Evolutionary conservation across 805 yeast species (phyloP).

Genomic region (Teunomyces pallodes): DNA sequence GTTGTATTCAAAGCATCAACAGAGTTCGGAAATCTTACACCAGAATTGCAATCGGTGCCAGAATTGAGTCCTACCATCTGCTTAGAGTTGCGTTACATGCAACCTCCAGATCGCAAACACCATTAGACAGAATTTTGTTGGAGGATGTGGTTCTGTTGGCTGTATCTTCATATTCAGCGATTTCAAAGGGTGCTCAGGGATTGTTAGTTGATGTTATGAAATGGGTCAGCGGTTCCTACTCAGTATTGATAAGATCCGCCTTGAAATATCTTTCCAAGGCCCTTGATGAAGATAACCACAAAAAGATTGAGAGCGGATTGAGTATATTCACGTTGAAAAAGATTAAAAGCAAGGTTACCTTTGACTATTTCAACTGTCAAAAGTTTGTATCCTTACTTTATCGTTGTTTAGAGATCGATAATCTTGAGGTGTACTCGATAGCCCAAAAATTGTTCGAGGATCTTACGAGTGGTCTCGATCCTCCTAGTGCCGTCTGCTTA

Average conservation of each 20-base stretch:
- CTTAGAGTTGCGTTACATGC: conserved; percentile 70
- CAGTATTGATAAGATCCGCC: conserved; percentile 49
- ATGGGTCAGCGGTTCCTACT: conserved; percentile 65
- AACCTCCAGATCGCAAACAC: conserved; percentile 68
- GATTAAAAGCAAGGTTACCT: conserved; percentile 55
- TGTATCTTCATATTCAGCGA: conserved; percentile 66
- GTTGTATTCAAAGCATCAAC: conserved; percentile 59
- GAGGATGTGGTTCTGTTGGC: conserved; percentile 63
- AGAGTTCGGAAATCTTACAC: conserved; percentile 70
- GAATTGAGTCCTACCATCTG: conserved; percentile 71
- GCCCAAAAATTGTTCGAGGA: conserved; percentile 53
- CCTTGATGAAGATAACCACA: conserved; percentile 39
- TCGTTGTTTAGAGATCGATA: conserved; percentile 55
- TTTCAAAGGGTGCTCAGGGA: conserved; percentile 67
- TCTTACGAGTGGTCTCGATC: conserved; percentile 23
- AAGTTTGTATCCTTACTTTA: conserved; percentile 49
- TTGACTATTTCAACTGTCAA: conserved; percentile 53
- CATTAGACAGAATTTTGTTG: conserved; percentile 59
- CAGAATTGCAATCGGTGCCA: conserved; percentile 70
- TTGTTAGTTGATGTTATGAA: conserved; percentile 68
- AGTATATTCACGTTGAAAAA: conserved; percentile 54
- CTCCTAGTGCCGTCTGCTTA: conserved; percentile 45
- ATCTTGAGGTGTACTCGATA: conserved; percentile 48
- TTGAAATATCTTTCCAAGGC: conserved; percentile 51
- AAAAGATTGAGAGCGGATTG: conserved; percentile 63